phyloP scores from a whole-genome alignment of 495 filamentous ascomycete genomes.

The Paragyromitra xinjiangensis region DNA sequence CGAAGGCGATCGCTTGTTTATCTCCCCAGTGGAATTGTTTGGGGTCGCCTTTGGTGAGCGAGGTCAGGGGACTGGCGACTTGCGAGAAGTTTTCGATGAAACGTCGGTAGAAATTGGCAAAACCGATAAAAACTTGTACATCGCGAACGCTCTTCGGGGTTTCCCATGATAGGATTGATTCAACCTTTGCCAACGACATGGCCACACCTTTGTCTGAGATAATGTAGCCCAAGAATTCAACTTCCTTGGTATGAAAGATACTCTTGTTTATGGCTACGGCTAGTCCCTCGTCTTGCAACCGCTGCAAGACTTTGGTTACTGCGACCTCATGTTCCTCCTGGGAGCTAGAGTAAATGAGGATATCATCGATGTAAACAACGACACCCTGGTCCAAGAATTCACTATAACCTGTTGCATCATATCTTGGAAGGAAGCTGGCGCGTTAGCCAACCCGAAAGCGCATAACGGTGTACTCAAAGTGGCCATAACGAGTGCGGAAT shows the following conservation, averaged over 20 bases:
- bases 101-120: too few relatives aligned
- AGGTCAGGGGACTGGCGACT: too few relatives aligned
- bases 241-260: conserved; percentile 1
- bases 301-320: conserved; percentile 41
- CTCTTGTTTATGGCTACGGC: conserved; percentile 24
- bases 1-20: too few relatives aligned
- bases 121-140: too few relatives aligned
- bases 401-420: conserved; percentile 35
- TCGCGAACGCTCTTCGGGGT: too few relatives aligned
- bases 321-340: conserved; percentile 34
- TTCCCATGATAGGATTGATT: too few relatives aligned
- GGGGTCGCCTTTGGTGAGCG: too few relatives aligned
- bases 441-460: not conserved
- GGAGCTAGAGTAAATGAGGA: conserved; percentile 57
- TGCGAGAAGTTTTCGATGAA: too few relatives aligned
- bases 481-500: not conserved
- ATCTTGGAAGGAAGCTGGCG: conserved; percentile 24
- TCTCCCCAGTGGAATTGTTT: too few relatives aligned
- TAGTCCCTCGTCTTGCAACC: conserved; percentile 4
- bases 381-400: conserved; percentile 40
- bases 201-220: too few relatives aligned
- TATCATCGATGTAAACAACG: conserved; percentile 57
- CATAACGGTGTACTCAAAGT: not conserved
- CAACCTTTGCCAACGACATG: too few relatives aligned
- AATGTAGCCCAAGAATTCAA: conserved; percentile 25